These are phyloP conservation scores for Penicillium riverlandense DNA, from an alignment of 495 filamentous ascomycete genomes.

Conservation along the genomic window DNA sequence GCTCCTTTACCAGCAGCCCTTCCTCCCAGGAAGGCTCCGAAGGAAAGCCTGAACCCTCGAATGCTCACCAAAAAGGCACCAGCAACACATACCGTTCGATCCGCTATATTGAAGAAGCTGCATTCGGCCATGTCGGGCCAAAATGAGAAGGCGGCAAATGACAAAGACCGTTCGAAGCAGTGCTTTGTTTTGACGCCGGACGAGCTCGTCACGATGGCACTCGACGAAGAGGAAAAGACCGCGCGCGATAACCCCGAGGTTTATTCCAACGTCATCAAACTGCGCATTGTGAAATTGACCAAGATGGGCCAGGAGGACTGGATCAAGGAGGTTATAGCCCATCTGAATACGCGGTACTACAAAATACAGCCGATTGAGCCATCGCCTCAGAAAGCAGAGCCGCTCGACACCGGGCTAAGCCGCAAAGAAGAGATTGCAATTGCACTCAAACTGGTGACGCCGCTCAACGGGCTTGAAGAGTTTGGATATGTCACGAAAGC, in stretches of 20 bases:
- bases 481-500: conserved; percentile 66
- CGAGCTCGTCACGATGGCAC: conserved; percentile 65
- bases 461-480: conserved; percentile 50
- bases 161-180: conserved; percentile 47
- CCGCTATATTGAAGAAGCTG: conserved; percentile 61
- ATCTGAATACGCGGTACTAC: conserved; percentile 38
- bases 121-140: conserved; percentile 67
- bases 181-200: conserved; percentile 56
- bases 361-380: conserved; percentile 22
- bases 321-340: conserved; percentile 37
- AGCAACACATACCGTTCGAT: conserved; percentile 58
- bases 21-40: conserved; percentile 28
- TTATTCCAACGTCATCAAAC: conserved; percentile 77
- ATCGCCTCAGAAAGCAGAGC: conserved; percentile 9
- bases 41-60: conserved; percentile 69
- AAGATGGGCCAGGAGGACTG: conserved; percentile 66
- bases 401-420: conserved; percentile 61
- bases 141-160: conserved; percentile 48
- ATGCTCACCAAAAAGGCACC: conserved; percentile 60
- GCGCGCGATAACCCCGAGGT: conserved; percentile 59
- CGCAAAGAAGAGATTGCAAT: conserved; percentile 60
- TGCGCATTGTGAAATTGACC: conserved; percentile 63
- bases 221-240: conserved; percentile 78
- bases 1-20: conserved; percentile 9
- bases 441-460: conserved; percentile 49